Conservation (phyloP, 257 asterid species). For the Datura wrightii region DNA sequence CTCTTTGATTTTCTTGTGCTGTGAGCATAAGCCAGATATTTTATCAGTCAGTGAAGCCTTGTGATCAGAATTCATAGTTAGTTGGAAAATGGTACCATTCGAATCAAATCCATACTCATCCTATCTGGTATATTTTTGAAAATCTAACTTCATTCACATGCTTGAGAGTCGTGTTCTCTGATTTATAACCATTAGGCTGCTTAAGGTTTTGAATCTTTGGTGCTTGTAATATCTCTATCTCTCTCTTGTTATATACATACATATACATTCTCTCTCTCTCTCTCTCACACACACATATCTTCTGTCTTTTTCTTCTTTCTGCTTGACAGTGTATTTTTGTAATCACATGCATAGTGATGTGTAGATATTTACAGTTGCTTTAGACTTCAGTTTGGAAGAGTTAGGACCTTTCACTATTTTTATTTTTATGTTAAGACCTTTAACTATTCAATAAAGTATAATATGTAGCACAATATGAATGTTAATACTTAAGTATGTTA, state of each 20-base stretch:
- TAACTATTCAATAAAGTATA: background rate
- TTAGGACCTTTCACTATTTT: background rate
- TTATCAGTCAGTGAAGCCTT: constrained; percentile 25
- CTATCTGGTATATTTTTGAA: background rate
- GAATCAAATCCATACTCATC: background rate
- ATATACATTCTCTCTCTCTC: background rate
- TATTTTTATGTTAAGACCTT: background rate
- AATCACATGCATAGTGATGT: constrained; percentile 3
- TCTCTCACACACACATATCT: background rate
- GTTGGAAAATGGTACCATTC: constrained; percentile 1
- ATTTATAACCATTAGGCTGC: background rate
- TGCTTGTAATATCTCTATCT: background rate
- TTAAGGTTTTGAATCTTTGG: background rate
- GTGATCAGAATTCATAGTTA: background rate
- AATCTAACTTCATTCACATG: background rate
- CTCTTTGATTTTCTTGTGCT: background rate
- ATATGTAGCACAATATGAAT: background rate
- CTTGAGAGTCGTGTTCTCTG: background rate
- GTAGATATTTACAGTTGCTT: background rate
- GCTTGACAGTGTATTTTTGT: background rate
- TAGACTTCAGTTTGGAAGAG: background rate
- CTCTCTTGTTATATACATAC: background rate
- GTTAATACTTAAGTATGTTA: background rate
- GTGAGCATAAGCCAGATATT: background rate
- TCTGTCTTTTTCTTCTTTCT: background rate